Evolutionary conservation across 108 stramenopile genomes (phyloP).

Genomic region (Cyclotella sp.): DNA sequence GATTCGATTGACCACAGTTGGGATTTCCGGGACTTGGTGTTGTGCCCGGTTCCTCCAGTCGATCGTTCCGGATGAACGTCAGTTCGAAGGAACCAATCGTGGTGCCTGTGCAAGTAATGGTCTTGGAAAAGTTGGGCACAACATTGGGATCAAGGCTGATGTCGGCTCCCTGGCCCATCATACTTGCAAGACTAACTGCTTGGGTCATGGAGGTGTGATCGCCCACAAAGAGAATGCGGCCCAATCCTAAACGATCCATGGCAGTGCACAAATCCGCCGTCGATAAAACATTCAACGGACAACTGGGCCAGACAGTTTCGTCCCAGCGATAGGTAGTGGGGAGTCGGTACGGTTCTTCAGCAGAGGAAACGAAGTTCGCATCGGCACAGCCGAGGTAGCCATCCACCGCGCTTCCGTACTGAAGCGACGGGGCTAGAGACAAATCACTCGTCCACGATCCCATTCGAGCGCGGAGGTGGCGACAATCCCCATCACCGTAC

Average conservation of each 20-base stretch:
- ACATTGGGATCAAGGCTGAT: conserved; percentile 43
- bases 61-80: conserved; percentile 46
- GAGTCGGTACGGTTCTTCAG: conserved; percentile 33
- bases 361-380: conserved; percentile 32
- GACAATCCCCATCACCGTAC: conserved; percentile 33
- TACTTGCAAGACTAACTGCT: conserved; percentile 45
- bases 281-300: conserved; percentile 32
- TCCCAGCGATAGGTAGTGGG: conserved; percentile 50
- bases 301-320: conserved; percentile 38
- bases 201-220: conserved; percentile 51
- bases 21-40: conserved; percentile 41
- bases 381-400: conserved; percentile 54
- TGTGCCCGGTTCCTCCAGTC: conserved; percentile 38
- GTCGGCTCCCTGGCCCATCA: conserved; percentile 36
- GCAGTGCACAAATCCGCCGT: conserved; percentile 25
- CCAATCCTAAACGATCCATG: conserved; percentile 39
- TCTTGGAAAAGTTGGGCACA: conserved; percentile 53
- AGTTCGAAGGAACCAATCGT: conserved; percentile 33
- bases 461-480: conserved; percentile 42
- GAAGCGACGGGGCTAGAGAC: conserved; percentile 29
- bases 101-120: conserved; percentile 25
- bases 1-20: conserved; percentile 37
- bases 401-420: conserved; percentile 33
- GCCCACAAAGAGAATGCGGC: conserved; percentile 44
- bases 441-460: conserved; percentile 31